These are phyloP conservation scores for Carex sylvatica DNA, from an alignment of 202 grass and related monocot genomes.

Conservation along the genomic window DNA sequence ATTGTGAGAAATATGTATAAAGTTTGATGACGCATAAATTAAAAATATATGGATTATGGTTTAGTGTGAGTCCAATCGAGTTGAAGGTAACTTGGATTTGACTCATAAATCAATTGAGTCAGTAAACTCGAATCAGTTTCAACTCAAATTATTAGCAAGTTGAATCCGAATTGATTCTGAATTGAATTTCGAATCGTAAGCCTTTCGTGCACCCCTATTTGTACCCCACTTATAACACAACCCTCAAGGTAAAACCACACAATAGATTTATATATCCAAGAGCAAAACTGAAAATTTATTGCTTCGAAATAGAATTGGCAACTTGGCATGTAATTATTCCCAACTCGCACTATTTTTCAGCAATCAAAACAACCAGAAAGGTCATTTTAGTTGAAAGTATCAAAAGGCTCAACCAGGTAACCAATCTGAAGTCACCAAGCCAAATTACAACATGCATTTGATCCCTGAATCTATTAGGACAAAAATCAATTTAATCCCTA, in stretches of 20 bases:
- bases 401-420: not conserved
- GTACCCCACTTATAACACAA: not conserved
- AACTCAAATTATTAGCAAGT: too few species aligned
- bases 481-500: not conserved
- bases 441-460: not conserved
- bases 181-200: too few species aligned
- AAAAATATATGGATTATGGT: too few species aligned
- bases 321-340: not conserved
- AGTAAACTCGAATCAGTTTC: too few species aligned
- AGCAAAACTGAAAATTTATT: not conserved
- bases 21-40: too few species aligned
- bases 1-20: too few species aligned
- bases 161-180: too few species aligned
- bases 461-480: not conserved
- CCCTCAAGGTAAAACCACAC: not conserved
- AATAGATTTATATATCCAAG: not conserved
- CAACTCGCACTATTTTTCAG: not conserved
- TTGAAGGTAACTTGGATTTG: too few species aligned
- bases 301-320: not conserved
- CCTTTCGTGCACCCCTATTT: too few species aligned
- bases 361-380: constrained; percentile 6
- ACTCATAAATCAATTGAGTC: too few species aligned
- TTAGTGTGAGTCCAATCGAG: too few species aligned
- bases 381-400: not conserved
- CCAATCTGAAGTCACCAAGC: not conserved